These are phyloP conservation scores for Trichoderma gamsii DNA, from an alignment of 495 filamentous ascomycete species.

Conservation along the genomic window DNA sequence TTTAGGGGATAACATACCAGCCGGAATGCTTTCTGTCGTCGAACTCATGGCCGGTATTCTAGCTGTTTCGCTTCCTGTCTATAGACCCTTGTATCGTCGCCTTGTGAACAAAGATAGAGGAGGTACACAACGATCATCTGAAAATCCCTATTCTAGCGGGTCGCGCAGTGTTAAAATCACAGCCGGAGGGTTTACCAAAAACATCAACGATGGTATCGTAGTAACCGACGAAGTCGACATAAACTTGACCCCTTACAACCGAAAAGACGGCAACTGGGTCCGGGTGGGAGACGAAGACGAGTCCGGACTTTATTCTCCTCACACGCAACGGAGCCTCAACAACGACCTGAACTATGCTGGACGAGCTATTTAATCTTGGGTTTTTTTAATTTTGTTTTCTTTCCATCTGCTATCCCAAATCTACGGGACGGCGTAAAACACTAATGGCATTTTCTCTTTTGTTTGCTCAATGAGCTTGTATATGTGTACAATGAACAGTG, in stretches of 20 bases:
- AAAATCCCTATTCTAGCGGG: not conserved
- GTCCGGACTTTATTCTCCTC: not conserved
- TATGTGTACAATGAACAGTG: too few species aligned
- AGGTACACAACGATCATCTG: not conserved
- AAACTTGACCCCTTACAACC: not conserved
- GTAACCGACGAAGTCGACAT: slow-evolving; percentile 1
- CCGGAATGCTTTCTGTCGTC: not conserved
- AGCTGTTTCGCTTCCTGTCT: not conserved
- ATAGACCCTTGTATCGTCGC: not conserved
- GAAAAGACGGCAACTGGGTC: not conserved
- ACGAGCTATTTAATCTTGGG: not conserved
- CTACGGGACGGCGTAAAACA: too few species aligned
- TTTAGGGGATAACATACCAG: not conserved
- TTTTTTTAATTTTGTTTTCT: not conserved
- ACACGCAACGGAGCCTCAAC: too few species aligned
- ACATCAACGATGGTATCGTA: not conserved
- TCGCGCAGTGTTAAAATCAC: not conserved
- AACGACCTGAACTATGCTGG: not conserved
- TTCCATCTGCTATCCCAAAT: too few species aligned
- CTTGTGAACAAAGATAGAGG: not conserved
- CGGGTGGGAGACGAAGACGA: not conserved
- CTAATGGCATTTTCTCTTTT: too few species aligned
- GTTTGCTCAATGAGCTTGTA: too few species aligned
- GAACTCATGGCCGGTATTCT: not conserved
- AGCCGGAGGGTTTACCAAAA: not conserved